Conservation (phyloP, 2,329 filamentous ascomycete genomes). For the Microdochium trichocladiopsis region DNA sequence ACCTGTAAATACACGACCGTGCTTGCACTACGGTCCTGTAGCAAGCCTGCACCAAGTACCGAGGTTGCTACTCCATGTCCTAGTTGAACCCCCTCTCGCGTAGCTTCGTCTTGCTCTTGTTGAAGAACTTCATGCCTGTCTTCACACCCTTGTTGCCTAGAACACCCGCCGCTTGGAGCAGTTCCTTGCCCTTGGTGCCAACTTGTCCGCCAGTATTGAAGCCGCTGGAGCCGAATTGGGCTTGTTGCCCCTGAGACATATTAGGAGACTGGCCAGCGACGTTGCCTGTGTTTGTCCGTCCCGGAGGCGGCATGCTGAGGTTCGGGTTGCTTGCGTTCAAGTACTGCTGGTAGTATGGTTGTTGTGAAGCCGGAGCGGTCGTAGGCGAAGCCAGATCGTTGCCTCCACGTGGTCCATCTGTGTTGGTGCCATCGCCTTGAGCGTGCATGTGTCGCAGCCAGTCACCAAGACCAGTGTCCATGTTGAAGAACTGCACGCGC, state of each 20-base stretch:
- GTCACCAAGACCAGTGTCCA: constrained; percentile 66
- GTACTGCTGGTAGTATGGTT: constrained; percentile 51
- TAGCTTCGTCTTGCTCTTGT: constrained; percentile 84
- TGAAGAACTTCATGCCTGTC: constrained; percentile 84
- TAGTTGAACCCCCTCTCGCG: constrained; percentile 43
- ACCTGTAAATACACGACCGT: too few species aligned
- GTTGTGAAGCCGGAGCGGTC: constrained; percentile 19
- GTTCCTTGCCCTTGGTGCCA: constrained; percentile 79
- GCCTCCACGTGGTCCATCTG: constrained; percentile 9
- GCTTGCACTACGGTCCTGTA: too few species aligned
- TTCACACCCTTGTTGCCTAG: constrained; percentile 89
- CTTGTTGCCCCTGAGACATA: constrained; percentile 11
- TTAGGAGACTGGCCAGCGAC: constrained; percentile 26
- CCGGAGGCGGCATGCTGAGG: constrained; percentile 18
- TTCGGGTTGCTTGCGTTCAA: constrained; percentile 37
- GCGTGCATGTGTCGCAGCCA: constrained; percentile 44
- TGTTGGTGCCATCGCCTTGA: constrained; percentile 39
- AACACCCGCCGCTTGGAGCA: constrained; percentile 79
- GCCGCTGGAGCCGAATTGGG: constrained; percentile 32
- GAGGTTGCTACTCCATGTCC: too few species aligned
- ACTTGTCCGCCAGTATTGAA: constrained; percentile 55
- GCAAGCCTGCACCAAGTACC: too few species aligned
- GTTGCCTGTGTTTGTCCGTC: constrained; percentile 17
- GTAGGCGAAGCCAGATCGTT: constrained; percentile 7
- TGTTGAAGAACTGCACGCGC: constrained; percentile 59